phyloP scores from a whole-genome alignment of 2,329 filamentous ascomycete genomes.

The Aaosphaeria pasadenensis region DNA sequence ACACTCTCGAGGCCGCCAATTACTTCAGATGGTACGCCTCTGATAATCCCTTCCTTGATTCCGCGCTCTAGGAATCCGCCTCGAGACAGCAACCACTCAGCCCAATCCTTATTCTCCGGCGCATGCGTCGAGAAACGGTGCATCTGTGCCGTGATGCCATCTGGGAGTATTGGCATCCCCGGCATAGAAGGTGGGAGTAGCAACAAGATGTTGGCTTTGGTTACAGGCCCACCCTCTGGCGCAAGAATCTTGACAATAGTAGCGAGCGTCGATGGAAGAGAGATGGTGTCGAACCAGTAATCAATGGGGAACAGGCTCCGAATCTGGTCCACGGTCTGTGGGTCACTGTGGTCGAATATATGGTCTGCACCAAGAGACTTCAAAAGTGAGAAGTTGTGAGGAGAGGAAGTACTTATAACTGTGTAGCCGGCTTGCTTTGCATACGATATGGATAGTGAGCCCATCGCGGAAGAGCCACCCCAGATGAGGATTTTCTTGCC shows the following conservation, averaged over 20 bases:
- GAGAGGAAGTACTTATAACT: constrained; percentile 17
- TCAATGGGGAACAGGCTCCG: constrained; percentile 27
- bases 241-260: constrained; percentile 21
- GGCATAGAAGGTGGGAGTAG: constrained; percentile 12
- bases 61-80: constrained; percentile 18
- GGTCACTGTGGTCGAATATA: constrained; percentile 39
- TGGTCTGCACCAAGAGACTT: constrained; percentile 13
- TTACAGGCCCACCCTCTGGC: constrained; percentile 14
- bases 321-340: constrained; percentile 36
- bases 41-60: constrained; percentile 16
- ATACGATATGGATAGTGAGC: constrained; percentile 27
- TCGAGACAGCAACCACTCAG: constrained; percentile 13
- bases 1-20: constrained; percentile 22
- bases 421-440: constrained; percentile 21
- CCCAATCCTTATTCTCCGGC: constrained; percentile 16
- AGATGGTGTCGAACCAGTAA: constrained; percentile 44
- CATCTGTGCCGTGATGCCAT: constrained; percentile 13
- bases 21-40: constrained; percentile 17
- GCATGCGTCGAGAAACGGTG: constrained; percentile 18
- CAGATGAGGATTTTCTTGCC: constrained; percentile 41
- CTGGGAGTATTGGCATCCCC: constrained; percentile 14
- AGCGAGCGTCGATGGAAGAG: constrained; percentile 13
- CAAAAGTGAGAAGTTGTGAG: constrained; percentile 16
- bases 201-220: constrained; percentile 18
- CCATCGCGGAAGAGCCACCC: constrained; percentile 43